Percentiles rank a stretch among this genome's conserved stretches.
Evolutionary conservation across 306 rosid species (phyloP).

Genomic region (Hippophae gyantsensis): DNA sequence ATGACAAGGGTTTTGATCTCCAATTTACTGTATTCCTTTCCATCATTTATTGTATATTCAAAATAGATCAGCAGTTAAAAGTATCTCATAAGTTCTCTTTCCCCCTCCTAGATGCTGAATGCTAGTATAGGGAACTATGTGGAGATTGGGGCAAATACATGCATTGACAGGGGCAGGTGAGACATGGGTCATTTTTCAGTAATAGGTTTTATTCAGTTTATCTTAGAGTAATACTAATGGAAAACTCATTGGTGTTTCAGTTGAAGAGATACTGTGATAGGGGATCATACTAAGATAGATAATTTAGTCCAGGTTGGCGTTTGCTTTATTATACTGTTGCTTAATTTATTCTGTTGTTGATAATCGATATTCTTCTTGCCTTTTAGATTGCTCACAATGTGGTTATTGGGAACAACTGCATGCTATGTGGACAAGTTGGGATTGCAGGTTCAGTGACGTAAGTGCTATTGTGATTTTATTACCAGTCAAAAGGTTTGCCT

Average conservation of each 20-base stretch:
- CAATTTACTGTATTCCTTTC: background rate
- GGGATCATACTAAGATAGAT: slow-evolving; percentile 77
- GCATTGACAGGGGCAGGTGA: slow-evolving; percentile 94
- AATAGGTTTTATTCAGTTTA: background rate
- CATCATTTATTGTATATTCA: background rate
- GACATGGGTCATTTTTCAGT: slow-evolving; percentile 11
- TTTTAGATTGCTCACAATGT: slow-evolving; percentile 89
- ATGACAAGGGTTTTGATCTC: background rate
- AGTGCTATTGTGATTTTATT: slow-evolving; percentile 12
- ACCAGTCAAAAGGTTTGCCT: background rate
- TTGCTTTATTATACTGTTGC: slow-evolving; percentile 4
- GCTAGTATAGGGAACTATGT: slow-evolving; percentile 61
- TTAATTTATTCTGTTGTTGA: background rate
- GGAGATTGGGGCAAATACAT: slow-evolving; percentile 87
- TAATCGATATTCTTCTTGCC: slow-evolving; percentile 21
- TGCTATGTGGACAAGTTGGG: slow-evolving; percentile 97
- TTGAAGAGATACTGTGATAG: slow-evolving; percentile 87
- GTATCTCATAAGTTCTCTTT: slow-evolving; percentile 19
- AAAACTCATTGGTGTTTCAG: slow-evolving; percentile 34
- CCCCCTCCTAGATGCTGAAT: slow-evolving; percentile 53
- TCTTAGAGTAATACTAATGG: slow-evolving; percentile 17
- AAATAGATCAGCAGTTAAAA: background rate
- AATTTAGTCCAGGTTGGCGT: slow-evolving; percentile 83
- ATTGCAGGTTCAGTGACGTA: slow-evolving; percentile 93
- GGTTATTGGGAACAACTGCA: slow-evolving; percentile 64